A percentile compares a stretch with the other conserved stretches of the same genome.
These are phyloP conservation scores for Pinus tabuliformis DNA, from an alignment of 75 land plant genomes.

Conservation along the genomic window DNA sequence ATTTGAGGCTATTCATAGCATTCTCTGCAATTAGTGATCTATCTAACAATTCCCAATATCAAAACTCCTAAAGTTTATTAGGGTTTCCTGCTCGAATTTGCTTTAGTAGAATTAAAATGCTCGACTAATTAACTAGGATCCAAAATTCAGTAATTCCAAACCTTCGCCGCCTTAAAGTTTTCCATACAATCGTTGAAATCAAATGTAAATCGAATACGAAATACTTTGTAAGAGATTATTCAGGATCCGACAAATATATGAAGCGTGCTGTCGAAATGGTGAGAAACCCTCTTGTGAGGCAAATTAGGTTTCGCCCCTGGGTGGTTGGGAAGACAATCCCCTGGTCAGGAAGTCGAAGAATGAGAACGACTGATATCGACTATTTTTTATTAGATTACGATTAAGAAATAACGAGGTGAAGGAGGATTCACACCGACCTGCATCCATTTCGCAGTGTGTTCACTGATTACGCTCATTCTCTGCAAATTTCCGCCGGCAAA, in stretches of 20 bases:
- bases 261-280: too few relatives aligned
- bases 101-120: too few relatives aligned
- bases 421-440: constrained; percentile 14
- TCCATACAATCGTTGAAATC: too few relatives aligned
- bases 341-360: neutral
- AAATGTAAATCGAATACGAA: neutral
- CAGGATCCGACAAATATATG: neutral
- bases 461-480: constrained; percentile 14
- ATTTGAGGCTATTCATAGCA: neutral
- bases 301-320: neutral
- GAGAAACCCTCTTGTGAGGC: too few relatives aligned
- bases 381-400: too few relatives aligned
- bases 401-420: too few relatives aligned
- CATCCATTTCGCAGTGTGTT: constrained; percentile 39
- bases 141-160: too few relatives aligned
- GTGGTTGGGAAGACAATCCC: neutral
- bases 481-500: neutral
- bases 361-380: too few relatives aligned
- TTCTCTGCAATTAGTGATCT: neutral
- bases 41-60: neutral
- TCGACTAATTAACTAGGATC: too few relatives aligned
- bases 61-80: neutral
- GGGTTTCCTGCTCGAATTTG: neutral
- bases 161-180: too few relatives aligned
- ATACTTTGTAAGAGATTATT: too few relatives aligned